phyloP scores from a whole-genome alignment of 2,329 filamentous ascomycete species.

The Chrysoporthe cubensis region DNA sequence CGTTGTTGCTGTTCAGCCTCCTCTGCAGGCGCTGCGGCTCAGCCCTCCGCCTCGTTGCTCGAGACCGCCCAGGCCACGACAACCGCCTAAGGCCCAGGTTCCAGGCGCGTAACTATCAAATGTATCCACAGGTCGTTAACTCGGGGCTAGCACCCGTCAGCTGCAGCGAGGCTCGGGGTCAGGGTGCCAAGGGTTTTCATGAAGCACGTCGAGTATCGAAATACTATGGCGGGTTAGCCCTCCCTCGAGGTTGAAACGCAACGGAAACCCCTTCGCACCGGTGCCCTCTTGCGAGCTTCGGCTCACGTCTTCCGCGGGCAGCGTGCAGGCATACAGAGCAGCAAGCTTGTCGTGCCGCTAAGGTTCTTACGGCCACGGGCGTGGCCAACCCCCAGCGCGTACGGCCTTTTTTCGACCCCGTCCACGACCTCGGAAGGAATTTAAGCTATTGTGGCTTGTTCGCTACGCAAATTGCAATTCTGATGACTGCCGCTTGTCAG shows the following conservation, averaged over 20 bases:
- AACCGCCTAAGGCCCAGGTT: neutral
- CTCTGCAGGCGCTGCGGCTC: neutral
- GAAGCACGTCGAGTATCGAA: conserved; percentile 2
- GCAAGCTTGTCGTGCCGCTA: too few relatives aligned
- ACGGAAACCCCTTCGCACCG: conserved; percentile 12
- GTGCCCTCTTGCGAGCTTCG: conserved; percentile 11
- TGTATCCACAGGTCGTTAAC: too few relatives aligned
- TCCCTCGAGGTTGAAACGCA: conserved; percentile 15
- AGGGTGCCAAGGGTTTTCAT: neutral
- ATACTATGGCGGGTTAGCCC: neutral
- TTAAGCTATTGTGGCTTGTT: neutral
- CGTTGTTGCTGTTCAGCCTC: neutral
- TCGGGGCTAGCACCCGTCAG: neutral
- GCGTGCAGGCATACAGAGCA: neutral
- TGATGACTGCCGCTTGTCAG: conserved; percentile 10
- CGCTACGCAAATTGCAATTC: neutral
- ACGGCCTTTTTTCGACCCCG: neutral
- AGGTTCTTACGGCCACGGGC: neutral
- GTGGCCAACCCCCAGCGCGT: too few relatives aligned
- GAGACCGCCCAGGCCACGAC: neutral
- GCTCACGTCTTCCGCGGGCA: neutral
- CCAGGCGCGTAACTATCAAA: neutral
- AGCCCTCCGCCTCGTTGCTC: neutral
- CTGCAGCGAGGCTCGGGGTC: neutral
- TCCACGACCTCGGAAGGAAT: neutral